Evolutionary conservation across 2,329 filamentous ascomycete genomes (phyloP).

Genomic region (Microsporum canis): DNA sequence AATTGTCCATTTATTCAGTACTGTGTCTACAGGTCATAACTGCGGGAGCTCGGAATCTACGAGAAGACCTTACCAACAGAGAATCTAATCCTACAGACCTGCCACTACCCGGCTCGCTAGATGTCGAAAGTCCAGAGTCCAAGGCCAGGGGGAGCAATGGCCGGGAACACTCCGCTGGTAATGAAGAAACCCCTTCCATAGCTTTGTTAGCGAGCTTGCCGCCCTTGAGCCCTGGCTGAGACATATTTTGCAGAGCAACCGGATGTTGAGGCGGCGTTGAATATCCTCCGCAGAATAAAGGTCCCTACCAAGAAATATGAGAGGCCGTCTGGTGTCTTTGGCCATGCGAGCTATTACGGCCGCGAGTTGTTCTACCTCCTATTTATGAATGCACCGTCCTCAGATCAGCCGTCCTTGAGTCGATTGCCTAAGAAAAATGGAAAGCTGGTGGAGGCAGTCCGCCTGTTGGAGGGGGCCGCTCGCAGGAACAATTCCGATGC

Average conservation of each 20-base stretch:
- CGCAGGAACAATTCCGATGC: constrained; percentile 57
- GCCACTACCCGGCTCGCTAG: background rate
- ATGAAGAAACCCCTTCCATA: background rate
- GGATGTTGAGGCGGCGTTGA: constrained; percentile 14
- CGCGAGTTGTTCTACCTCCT: constrained; percentile 52
- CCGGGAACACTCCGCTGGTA: background rate
- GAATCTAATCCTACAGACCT: background rate
- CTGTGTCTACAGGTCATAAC: constrained; percentile 8
- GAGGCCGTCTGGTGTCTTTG: constrained; percentile 48
- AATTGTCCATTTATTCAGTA: constrained; percentile 3
- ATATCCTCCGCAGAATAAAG: constrained; percentile 13
- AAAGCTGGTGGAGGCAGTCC: constrained; percentile 47
- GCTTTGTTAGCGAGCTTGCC: background rate
- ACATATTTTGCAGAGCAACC: constrained; percentile 12
- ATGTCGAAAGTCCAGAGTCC: background rate
- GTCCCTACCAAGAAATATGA: constrained; percentile 17
- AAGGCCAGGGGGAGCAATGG: background rate
- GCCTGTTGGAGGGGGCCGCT: constrained; percentile 49
- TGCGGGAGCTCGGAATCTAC: constrained; percentile 5
- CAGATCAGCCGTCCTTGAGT: constrained; percentile 33
- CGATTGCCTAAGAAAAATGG: constrained; percentile 24
- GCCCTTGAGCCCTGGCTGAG: background rate
- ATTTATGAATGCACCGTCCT: constrained; percentile 51
- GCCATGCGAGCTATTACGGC: constrained; percentile 48
- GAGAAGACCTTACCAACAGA: background rate